Evolutionary conservation across 306 rosid species (phyloP), one percentile per base, ranked within the genome.

Genomic region (Arachis stenosperma): DNA sequence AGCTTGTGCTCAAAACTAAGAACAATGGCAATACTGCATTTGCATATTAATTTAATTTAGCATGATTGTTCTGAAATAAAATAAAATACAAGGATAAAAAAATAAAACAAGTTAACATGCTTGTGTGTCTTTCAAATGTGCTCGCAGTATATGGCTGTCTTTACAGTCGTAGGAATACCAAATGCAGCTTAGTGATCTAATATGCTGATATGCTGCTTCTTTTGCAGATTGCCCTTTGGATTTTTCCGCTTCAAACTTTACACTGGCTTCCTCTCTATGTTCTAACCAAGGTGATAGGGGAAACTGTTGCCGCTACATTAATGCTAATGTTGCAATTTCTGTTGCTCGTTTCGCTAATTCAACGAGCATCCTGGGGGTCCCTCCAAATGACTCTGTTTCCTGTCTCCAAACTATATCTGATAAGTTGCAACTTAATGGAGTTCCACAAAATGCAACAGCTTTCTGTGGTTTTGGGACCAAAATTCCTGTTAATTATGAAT

Each of bases 381-480:
- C 89, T 76, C 81, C 87, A 61, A 74, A 85, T 80, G 77, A 75
- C 36, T 76, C 99, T 67, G 84, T 83, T 41, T 72, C 69, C 69
- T 94, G 99, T 79, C 92, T 89, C 52, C 86, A 82, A 52, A 83
- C 88, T 73, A 78, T 94, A 81, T 84, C 81, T n/a, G 82, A 86
- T 69, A 94, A 87, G 57, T 82, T 94, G 84, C 86, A 70, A 74
- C 75, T 81, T 75, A 64, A 94, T 75, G 99, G 99, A 55, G 90
- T 91, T 81, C 77, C 96, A 48, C 79, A 29, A 65, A 88, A 91
- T 77, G 95, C 96, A 67, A 84, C 93, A 6, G 74, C 44, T 72
- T 94, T 91, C 81, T 94, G 99, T 81, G 93, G 93, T 58, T 86
- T 94, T 8, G 99, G 98, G 42, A 87, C 93, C 22, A 94, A 94